These are phyloP conservation scores for Hypoxylon lienhwacheense DNA, from an alignment of 495 filamentous ascomycete species.

Conservation along the genomic window DNA sequence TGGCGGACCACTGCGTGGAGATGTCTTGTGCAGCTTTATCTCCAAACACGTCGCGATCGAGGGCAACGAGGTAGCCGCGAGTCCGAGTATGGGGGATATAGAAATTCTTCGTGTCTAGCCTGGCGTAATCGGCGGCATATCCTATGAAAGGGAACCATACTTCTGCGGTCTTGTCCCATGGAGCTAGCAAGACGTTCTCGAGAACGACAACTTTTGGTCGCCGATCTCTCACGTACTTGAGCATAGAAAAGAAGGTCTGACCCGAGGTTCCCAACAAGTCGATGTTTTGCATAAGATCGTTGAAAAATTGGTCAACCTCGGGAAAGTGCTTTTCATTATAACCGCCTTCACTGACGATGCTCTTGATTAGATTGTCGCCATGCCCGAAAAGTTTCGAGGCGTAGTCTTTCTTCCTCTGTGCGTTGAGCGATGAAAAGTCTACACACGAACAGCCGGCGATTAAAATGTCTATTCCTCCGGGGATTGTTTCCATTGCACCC, in stretches of 20 bases:
- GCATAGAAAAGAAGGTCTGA: constrained; percentile 66
- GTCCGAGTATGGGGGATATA: constrained; percentile 79
- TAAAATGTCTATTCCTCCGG: constrained; percentile 64
- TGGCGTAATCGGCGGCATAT: constrained; percentile 54
- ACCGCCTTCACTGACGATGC: background rate
- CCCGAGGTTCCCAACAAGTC: constrained; percentile 65
- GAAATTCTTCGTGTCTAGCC: constrained; percentile 71
- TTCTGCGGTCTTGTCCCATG: constrained; percentile 60
- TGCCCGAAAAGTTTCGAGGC: background rate
- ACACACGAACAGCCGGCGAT: constrained; percentile 79
- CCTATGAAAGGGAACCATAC: constrained; percentile 52
- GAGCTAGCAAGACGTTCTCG: constrained; percentile 70
- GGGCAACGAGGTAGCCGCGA: constrained; percentile 70
- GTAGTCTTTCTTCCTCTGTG: constrained; percentile 36
- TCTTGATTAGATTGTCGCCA: background rate
- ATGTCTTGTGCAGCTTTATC: constrained; percentile 2
- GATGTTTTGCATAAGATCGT: constrained; percentile 37
- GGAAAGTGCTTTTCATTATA: background rate
- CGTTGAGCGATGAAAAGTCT: constrained; percentile 67
- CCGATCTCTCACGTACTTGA: constrained; percentile 57
- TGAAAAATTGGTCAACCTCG: constrained; percentile 3
- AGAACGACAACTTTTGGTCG: constrained; percentile 68
- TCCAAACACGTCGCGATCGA: constrained; percentile 50
- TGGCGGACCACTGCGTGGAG: constrained; percentile 20
- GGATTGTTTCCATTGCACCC: constrained; percentile 61